A percentile compares a stretch with the other conserved stretches of the same genome.
Conservation (phyloP, 164 flowering plant genomes). For the Tetrastigma voinierianum region DNA sequence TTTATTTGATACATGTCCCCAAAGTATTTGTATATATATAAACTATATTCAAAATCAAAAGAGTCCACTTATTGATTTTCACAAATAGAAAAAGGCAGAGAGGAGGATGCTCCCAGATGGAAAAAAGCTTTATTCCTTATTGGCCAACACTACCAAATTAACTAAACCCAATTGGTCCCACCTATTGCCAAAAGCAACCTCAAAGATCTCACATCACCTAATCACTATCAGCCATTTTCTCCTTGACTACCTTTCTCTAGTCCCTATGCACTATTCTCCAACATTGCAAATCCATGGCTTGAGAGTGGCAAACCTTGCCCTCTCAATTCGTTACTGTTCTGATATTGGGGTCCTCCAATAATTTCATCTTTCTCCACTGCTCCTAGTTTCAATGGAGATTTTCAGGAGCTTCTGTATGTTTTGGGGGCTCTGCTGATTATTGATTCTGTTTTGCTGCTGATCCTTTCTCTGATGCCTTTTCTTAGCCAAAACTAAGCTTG, state of each 20-base stretch:
- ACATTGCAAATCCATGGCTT: conserved; percentile 6
- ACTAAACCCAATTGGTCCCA: conserved; percentile 29
- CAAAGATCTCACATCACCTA: conserved; percentile 42
- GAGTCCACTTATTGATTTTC: conserved; percentile 17
- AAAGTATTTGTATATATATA: neutral
- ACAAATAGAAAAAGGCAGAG: conserved; percentile 10
- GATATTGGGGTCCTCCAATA: neutral
- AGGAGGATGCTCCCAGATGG: conserved; percentile 17
- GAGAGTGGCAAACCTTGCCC: neutral
- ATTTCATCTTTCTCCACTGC: conserved; percentile 15
- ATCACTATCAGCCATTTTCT: conserved; percentile 16
- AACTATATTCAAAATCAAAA: neutral
- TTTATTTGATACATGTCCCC: conserved; percentile 11
- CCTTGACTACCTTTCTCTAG: conserved; percentile 42
- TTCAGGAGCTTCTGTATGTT: conserved; percentile 11
- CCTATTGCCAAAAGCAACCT: conserved; percentile 40
- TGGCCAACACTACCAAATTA: conserved; percentile 53
- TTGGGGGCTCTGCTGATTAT: conserved; percentile 15
- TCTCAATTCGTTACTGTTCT: neutral
- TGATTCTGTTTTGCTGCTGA: conserved; percentile 31
- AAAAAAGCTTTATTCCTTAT: conserved; percentile 26
- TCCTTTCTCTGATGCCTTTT: conserved; percentile 61
- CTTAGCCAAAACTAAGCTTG: conserved; percentile 67
- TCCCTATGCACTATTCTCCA: conserved; percentile 63
- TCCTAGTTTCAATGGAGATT: conserved; percentile 58